Base-by-base conservation (phyloP, 2,329 filamentous ascomycete species). In the Epichloe uncinata region DNA sequence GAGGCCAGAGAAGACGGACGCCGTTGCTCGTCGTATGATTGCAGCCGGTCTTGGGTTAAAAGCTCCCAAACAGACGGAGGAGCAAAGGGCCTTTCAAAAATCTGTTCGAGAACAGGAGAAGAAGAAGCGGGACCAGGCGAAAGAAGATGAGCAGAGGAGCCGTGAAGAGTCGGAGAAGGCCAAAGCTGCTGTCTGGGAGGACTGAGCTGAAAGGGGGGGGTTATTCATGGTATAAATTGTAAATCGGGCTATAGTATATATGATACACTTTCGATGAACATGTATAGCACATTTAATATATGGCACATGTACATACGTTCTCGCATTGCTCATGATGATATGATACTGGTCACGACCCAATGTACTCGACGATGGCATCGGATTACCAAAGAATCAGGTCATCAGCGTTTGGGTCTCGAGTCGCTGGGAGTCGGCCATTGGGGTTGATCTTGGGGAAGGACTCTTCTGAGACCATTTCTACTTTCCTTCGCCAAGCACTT, bases 1-100 rank as follows among this genome's bases (percentile, higher is more conserved):
- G 50, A 71, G 86, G 38, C 91, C 89, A 0, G 90, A 95, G 68
- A 98, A 95, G 73, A 94, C 90, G 54, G 94, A 94, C 53, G 87
- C 89, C 0, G 88, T 95, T 38, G 93, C 93, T 5, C 79, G 85
- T 54, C 75, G 93, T 52, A 76, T 98, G 78, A 97, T 98, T 63
- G 89, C 88, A 0, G 86, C 85, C 3, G 89, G 87, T 0, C 70
- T 97, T 56, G 93, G 93, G 1, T 78, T 96, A 49, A 81, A 82
- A 60, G 81, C 83, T 35, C 87, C 88, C 34, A 84, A 80, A 70
- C 78, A 83, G 65, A 96, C 88, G 1, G 88, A 94, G 54, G 90
- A 96, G 69, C 86, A 95, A 73, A 78, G 76, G 58, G 86, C 87
- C 49, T 97, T 93, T 64, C 90, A 97, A 60, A 79, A 76, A 56